Evolutionary conservation across 768 basidiomycete genomes (phyloP).

Genomic region (Piloderma croceum): DNA sequence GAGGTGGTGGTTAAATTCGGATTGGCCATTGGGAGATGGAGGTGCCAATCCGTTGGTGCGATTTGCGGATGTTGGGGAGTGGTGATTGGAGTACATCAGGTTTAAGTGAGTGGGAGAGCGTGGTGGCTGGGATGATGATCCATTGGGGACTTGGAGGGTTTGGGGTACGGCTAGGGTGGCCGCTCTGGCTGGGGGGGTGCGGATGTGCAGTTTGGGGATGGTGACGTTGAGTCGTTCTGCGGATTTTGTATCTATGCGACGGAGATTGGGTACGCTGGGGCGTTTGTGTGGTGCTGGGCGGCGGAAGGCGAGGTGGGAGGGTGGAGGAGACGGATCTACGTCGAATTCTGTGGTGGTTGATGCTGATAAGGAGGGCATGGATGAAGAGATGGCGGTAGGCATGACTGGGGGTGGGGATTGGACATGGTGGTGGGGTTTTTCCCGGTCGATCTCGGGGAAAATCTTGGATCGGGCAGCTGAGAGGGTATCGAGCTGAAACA

Average conservation of each 20-base stretch:
- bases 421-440: constrained; percentile 20
- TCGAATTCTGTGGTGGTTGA: constrained; percentile 28
- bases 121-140: constrained; percentile 13
- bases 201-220: constrained; percentile 56
- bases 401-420: constrained; percentile 54
- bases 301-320: constrained; percentile 53
- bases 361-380: constrained; percentile 22
- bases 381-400: constrained; percentile 40
- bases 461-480: constrained; percentile 45
- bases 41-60: constrained; percentile 24
- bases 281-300: constrained; percentile 47
- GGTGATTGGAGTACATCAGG: constrained; percentile 54
- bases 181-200: constrained; percentile 52
- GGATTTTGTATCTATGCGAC: constrained; percentile 56
- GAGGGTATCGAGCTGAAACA: constrained; percentile 65
- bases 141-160: constrained; percentile 14
- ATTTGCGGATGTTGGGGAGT: constrained; percentile 50
- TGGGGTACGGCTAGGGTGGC: constrained; percentile 55
- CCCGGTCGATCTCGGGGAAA: constrained; percentile 55
- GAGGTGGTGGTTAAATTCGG: constrained; percentile 9
- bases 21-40: background rate
- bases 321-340: constrained; percentile 57
- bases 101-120: constrained; percentile 58
- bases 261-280: constrained; percentile 59
- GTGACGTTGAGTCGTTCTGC: constrained; percentile 43